Base-by-base conservation (phyloP, 805 yeast species). In the Sungouiella thailandica region DNA sequence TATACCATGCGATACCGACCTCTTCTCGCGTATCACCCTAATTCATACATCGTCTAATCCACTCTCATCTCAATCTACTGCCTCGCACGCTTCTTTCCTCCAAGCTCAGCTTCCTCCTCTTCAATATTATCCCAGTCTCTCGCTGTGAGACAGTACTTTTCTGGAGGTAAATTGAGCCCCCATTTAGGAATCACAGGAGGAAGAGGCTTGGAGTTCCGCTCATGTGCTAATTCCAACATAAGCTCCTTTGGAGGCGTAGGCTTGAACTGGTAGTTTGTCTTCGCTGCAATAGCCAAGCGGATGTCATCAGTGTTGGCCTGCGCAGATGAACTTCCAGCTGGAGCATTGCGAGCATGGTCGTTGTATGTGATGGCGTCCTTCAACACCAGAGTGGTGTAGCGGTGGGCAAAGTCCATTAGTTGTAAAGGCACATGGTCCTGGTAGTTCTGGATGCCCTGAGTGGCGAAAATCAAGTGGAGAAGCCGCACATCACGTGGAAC, bases 371-470 rank as follows among this genome's bases (percentile, higher is more conserved):
- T 73, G 0, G 98, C 97, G 57, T 94, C 98, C 50, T 83, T 84
- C 38, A 94, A 62, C 3, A 93, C 83, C 4, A 88, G 81, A 16
- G 82, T 71, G 4, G 98, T 87, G 67, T 93, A 93, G 42, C 80
- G 60, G 60, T 85, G 82, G 10, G 98, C 97, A 65, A 93, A 93
- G 57, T 93, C 98, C 95, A 94, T 87, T 37, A 93, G 68, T 57
- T 93, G 97, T 16, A 94, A 59, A 1, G 97, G 96, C 3, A 93
- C 97, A 37, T 88, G 95, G 53, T 93, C 97, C 56, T 93, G 96
- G 60, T 90, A 93, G 39, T 83, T 77, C 37, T 83, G 85, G 17
- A 93, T 84, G 1, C 95, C 89, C 62, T 90, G 95, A 0, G 97
- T 83, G 11, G 97, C 97, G 50, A 93, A 75, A 22, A 93, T 82